Evolutionary conservation across 1,284 basidiomycete species (phyloP).

Genomic region (Golubevia sp.): DNA sequence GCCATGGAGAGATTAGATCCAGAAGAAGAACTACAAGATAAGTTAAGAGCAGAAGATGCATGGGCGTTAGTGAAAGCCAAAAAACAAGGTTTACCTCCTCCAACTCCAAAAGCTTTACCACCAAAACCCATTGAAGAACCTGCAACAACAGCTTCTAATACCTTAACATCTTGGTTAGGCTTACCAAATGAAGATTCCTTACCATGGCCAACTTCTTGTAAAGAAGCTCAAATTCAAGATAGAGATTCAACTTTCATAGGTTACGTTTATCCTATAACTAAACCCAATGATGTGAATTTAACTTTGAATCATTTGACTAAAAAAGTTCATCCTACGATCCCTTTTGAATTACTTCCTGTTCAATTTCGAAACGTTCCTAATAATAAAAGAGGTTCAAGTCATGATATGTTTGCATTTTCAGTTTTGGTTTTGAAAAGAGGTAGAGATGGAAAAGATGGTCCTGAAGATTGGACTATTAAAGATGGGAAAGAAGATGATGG

Average conservation of each 20-base stretch:
- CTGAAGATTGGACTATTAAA: constrained; percentile 46
- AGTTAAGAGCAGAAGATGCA: constrained; percentile 1
- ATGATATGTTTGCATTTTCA: constrained; percentile 56
- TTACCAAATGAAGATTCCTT: constrained; percentile 21
- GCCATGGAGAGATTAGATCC: constrained; percentile 2
- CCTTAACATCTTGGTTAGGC: constrained; percentile 35
- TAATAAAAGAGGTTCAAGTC: constrained; percentile 17
- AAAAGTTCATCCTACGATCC: constrained; percentile 46
- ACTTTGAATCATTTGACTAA: constrained; percentile 42
- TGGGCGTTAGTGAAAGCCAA: constrained; percentile 1
- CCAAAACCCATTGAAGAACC: constrained; percentile 24
- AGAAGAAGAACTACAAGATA: constrained; percentile 4
- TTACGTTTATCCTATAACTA: constrained; percentile 47
- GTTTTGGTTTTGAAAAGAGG: constrained; percentile 46
- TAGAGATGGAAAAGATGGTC: constrained; percentile 36
- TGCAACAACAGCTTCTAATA: constrained; percentile 5
- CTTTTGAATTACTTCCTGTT: constrained; percentile 30
- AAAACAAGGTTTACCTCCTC: constrained; percentile 11
- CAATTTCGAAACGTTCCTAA: constrained; percentile 5
- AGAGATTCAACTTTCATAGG: constrained; percentile 53
- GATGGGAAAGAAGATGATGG: constrained; percentile 56
- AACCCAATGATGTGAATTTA: constrained; percentile 11
- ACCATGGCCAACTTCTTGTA: constrained; percentile 36
- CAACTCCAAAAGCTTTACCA: constrained; percentile 21
- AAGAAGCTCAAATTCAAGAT: constrained; percentile 41